Evolutionary conservation across 495 filamentous ascomycete species (phyloP), one percentile per base, ranked within the genome.

Genomic region (Podospora sp.): DNA sequence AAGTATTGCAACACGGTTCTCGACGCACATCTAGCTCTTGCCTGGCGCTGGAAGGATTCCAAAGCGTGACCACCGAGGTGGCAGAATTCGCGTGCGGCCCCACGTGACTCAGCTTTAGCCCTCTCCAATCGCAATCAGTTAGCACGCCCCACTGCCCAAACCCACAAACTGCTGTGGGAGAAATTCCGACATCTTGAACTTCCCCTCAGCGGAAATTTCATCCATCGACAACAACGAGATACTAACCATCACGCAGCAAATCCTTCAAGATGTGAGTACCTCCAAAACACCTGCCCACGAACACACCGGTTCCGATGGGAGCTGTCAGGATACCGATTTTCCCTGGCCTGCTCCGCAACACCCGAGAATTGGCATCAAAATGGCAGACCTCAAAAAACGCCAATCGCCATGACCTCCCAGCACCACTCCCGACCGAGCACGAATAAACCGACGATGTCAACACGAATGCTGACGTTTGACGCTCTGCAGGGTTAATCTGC

Each of bases 401-500:
- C 68, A n/a, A 59, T 26, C 51, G 46, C 49, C 46, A 52, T 52
- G 62, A 52, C 21, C 62, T 46, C 46, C 62, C 62, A 27, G 16
- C 49, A 24, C 46, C 63, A 56, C 22, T 49, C 59, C 35, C 68
- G 29, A 69, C 52, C 21, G 33, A 49, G 18, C 62, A 33, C 59
- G 36, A 52, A 6, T 33, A 21, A 46, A 51, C 22, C 65, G 40
- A 63, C 33, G 29, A 65, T 4, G 24, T 57, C 51, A 61, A 36
- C n/a, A 18, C 60, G 27, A 68, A 65, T 73, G 76, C 81, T 84
- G 75, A 84, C 73, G 56, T 61, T 71, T 61, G 68, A 46, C 60
- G 26, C 59, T 66, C 63, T 62, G 68, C 80, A 99, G 95, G 96
- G 94, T 97, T 89, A 99, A 98, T 82, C 93, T 99, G 80, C 90